phyloP scores from a whole-genome alignment of 805 yeast species.

The Yarrowia keelungensis region DNA sequence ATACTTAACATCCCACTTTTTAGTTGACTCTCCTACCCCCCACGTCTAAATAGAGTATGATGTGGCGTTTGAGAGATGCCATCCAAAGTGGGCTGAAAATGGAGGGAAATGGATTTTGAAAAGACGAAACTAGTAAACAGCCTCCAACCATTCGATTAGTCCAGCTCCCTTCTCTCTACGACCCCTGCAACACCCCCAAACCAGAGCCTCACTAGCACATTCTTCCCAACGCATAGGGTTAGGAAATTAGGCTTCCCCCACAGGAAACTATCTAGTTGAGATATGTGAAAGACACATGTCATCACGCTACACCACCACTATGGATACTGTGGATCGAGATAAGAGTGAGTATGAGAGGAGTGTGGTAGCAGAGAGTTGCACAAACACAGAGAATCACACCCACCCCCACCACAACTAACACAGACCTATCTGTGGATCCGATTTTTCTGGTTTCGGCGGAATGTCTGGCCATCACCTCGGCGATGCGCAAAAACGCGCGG shows the following conservation, averaged over 20 bases:
- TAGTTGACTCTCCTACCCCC: too few relatives aligned
- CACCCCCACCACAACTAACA: background rate
- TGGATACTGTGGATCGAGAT: constrained; percentile 19
- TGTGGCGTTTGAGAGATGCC: too few relatives aligned
- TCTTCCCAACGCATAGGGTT: constrained; percentile 13
- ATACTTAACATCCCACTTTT: too few relatives aligned
- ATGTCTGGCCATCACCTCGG: constrained; percentile 82
- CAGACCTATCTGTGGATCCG: constrained; percentile 64
- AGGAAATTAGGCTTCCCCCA: constrained; percentile 7
- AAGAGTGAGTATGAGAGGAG: constrained; percentile 16
- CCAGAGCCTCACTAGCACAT: background rate
- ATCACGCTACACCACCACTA: constrained; percentile 2
- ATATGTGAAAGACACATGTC: constrained; percentile 12
- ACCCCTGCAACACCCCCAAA: too few relatives aligned
- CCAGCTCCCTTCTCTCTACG: too few relatives aligned
- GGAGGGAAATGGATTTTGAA: too few relatives aligned
- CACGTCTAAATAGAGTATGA: too few relatives aligned
- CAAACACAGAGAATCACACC: too few relatives aligned
- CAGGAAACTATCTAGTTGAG: background rate
- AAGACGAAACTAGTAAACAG: too few relatives aligned
- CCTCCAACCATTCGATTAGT: too few relatives aligned
- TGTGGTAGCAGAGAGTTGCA: background rate
- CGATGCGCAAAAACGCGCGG: constrained; percentile 85
- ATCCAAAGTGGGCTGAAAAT: too few relatives aligned
- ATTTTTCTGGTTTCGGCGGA: constrained; percentile 85